phyloP scores from a whole-genome alignment of 495 filamentous ascomycete species.

The Penicillium paradoxum region DNA sequence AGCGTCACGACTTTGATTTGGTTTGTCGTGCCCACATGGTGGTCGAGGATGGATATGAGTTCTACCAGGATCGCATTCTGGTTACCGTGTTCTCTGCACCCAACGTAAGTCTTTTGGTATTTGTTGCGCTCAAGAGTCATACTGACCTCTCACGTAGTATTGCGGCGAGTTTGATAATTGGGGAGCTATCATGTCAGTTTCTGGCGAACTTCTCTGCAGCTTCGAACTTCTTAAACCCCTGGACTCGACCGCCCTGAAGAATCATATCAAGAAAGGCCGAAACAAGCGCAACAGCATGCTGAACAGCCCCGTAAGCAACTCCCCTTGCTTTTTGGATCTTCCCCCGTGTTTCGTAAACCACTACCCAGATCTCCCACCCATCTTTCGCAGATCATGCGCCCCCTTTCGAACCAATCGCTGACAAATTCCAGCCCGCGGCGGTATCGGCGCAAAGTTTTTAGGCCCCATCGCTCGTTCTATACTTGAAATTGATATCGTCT shows the following conservation, averaged over 20 bases:
- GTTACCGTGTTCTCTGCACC: constrained; percentile 98
- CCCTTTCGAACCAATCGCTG: constrained; percentile 13
- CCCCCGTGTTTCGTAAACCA: constrained; percentile 19
- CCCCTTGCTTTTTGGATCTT: constrained; percentile 18
- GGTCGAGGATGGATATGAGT: constrained; percentile 98
- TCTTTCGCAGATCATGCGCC: background rate
- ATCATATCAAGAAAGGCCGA: constrained; percentile 96
- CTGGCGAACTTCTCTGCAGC: constrained; percentile 86
- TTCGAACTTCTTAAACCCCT: constrained; percentile 96
- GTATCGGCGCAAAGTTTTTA: constrained; percentile 49
- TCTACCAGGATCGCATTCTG: constrained; percentile 91
- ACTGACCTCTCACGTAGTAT: constrained; percentile 56
- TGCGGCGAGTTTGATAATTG: constrained; percentile 99
- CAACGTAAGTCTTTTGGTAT: constrained; percentile 71
- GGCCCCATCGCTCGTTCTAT: constrained; percentile 12
- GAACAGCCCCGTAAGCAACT: constrained; percentile 76
- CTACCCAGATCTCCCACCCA: constrained; percentile 16
- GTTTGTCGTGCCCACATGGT: constrained; percentile 99
- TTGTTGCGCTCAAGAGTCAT: constrained; percentile 10
- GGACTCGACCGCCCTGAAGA: constrained; percentile 95
- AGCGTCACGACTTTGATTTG: constrained; percentile 92
- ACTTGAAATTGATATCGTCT: constrained; percentile 20
- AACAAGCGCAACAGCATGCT: constrained; percentile 88
- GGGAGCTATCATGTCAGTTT: constrained; percentile 98
- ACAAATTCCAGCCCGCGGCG: constrained; percentile 36